Evolutionary conservation across 2,329 filamentous ascomycete species (phyloP).

Genomic region (Sporothrix pseudoabietina): DNA sequence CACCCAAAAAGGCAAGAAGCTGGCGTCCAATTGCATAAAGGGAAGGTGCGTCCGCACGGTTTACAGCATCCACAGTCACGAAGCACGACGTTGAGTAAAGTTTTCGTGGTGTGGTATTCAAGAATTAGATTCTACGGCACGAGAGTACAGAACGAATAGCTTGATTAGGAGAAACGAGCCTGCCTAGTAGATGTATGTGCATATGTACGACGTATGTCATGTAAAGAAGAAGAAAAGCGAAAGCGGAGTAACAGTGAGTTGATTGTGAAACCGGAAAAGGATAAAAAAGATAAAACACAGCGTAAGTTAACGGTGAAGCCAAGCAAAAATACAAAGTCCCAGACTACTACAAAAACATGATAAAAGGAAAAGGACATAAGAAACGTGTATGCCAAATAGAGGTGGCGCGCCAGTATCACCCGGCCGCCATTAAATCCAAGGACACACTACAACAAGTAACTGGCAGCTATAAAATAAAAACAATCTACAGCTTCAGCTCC

Average conservation of each 20-base stretch:
- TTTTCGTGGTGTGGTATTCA: not conserved
- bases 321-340: conserved; percentile 19
- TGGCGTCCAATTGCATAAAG: not conserved
- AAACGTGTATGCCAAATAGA: conserved; percentile 24
- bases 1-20: not conserved
- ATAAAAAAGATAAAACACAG: not conserved
- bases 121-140: conserved; percentile 25
- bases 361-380: conserved; percentile 26
- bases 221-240: conserved; percentile 11
- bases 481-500: conserved; percentile 50
- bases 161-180: not conserved
- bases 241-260: not conserved
- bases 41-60: not conserved
- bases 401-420: not conserved
- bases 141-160: conserved; percentile 22
- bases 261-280: conserved; percentile 24
- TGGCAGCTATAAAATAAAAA: conserved; percentile 22
- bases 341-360: conserved; percentile 24
- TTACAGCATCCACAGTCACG: not conserved
- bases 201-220: conserved; percentile 20
- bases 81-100: not conserved
- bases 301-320: conserved; percentile 2
- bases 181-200: conserved; percentile 23
- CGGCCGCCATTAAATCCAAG: not conserved
- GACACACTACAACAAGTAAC: not conserved